These are phyloP conservation scores for Aspergillus incahuasiensis DNA, from an alignment of 495 filamentous ascomycete species.

Conservation along the genomic window DNA sequence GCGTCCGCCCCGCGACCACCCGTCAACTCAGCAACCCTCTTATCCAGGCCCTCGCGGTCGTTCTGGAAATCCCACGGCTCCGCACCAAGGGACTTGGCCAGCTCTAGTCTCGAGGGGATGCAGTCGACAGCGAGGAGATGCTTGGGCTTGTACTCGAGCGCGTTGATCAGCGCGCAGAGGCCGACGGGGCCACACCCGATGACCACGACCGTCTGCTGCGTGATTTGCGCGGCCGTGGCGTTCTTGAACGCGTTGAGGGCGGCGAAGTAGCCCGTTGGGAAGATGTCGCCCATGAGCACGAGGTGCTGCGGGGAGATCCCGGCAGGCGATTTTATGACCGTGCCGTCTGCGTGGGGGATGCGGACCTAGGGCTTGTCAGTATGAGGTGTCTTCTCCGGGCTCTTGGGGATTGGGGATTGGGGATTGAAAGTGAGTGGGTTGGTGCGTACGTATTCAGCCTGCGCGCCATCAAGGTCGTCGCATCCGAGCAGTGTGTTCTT, in stretches of 20 bases:
- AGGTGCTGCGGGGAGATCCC: slow-evolving; percentile 72
- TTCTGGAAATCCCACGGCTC: slow-evolving; percentile 79
- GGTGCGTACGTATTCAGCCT: slow-evolving; percentile 75
- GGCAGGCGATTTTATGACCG: slow-evolving; percentile 69
- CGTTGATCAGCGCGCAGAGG: slow-evolving; percentile 81
- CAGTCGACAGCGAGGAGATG: slow-evolving; percentile 84
- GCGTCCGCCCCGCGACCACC: slow-evolving; percentile 84
- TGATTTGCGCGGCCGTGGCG: slow-evolving; percentile 55
- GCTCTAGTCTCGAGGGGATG: slow-evolving; percentile 68
- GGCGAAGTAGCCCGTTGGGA: slow-evolving; percentile 85
- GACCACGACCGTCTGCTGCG: slow-evolving; percentile 69
- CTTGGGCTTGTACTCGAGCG: slow-evolving; percentile 73
- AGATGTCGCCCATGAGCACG: slow-evolving; percentile 61
- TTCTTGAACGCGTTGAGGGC: slow-evolving; percentile 76
- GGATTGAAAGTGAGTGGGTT: not conserved
- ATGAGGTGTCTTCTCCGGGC: not conserved
- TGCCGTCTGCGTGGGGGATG: slow-evolving; percentile 79
- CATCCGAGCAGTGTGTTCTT: slow-evolving; percentile 72
- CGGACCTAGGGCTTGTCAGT: slow-evolving; percentile 48
- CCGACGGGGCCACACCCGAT: slow-evolving; percentile 90
- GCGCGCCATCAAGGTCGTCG: slow-evolving; percentile 70
- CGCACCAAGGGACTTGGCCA: slow-evolving; percentile 74
- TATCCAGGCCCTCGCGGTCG: slow-evolving; percentile 62
- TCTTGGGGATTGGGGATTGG: too few species aligned
- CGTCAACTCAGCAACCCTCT: slow-evolving; percentile 70